These are phyloP conservation scores for Plasmopara halstedii DNA, from an alignment of 352 stramenopile genomes.

Conservation along the genomic window DNA sequence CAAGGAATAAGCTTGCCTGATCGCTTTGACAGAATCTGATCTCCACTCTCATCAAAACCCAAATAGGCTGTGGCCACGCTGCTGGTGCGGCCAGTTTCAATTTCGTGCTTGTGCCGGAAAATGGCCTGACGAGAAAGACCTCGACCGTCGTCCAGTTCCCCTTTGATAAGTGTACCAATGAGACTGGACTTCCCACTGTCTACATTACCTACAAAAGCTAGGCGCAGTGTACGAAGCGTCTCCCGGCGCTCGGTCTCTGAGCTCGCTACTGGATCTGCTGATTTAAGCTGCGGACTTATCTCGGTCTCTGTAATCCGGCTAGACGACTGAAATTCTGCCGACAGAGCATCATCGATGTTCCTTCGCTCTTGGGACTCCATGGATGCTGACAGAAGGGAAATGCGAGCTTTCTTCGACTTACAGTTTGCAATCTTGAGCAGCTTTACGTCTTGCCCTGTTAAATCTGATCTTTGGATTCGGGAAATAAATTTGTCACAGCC, in stretches of 20 bases:
- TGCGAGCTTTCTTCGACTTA: constrained; percentile 3
- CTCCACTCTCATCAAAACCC: constrained; percentile 63
- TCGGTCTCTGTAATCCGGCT: constrained; percentile 8
- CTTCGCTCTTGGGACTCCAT: constrained; percentile 26
- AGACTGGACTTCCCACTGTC: constrained; percentile 92
- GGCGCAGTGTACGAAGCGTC: constrained; percentile 60
- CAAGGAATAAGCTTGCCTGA: constrained; percentile 70
- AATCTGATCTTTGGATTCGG: constrained; percentile 19
- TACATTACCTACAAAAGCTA: constrained; percentile 90
- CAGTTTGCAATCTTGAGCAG: not conserved
- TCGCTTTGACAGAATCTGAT: constrained; percentile 75
- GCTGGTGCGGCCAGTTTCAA: constrained; percentile 75
- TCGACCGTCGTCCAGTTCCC: constrained; percentile 94
- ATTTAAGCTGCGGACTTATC: not conserved
- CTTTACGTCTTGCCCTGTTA: constrained; percentile 9
- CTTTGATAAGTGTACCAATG: constrained; percentile 92
- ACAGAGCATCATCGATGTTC: not conserved
- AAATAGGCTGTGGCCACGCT: constrained; percentile 78
- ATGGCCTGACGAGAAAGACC: constrained; percentile 76
- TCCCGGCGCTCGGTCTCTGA: constrained; percentile 23
- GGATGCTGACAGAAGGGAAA: not conserved
- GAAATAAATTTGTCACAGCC: no score
- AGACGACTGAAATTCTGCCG: not conserved
- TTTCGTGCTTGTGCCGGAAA: constrained; percentile 84
- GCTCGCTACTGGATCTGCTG: not conserved